These are phyloP conservation scores for Euphrasia confusa DNA, from an alignment of 257 asterid species.

Conservation along the genomic window DNA sequence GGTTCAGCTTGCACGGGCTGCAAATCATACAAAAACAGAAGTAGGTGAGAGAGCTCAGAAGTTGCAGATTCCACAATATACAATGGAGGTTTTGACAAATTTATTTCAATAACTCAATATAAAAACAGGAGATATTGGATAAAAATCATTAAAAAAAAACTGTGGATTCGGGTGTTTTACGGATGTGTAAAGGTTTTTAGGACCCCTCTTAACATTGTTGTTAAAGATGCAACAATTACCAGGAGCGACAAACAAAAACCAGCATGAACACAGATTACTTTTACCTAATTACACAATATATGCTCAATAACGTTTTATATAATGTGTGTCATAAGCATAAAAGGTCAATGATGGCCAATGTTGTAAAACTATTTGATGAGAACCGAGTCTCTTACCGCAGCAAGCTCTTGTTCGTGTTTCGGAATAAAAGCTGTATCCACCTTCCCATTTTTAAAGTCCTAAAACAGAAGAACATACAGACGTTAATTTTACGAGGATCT, in stretches of 20 bases:
- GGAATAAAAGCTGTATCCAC: constrained; percentile 98
- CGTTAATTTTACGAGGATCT: not conserved
- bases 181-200: constrained; percentile 3
- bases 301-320: not conserved
- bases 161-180: not conserved
- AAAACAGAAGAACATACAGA: constrained; percentile 18
- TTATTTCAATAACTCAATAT: not conserved
- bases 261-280: not conserved
- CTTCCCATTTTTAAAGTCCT: constrained; percentile 91
- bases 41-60: not conserved
- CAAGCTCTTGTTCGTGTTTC: constrained; percentile 91
- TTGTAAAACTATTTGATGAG: not conserved
- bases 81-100: not conserved
- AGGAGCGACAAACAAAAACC: not conserved
- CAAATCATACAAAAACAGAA: not conserved
- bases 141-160: not conserved
- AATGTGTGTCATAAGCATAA: not conserved
- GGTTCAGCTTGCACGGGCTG: constrained; percentile 1
- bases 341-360: constrained; percentile 1
- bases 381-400: constrained; percentile 59
- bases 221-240: not conserved
- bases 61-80: not conserved
- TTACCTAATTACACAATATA: not conserved
- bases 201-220: constrained; percentile 4
- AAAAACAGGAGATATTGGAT: not conserved